phyloP scores from a whole-genome alignment of 345 rosid species.

The Syzygium oleosum region DNA sequence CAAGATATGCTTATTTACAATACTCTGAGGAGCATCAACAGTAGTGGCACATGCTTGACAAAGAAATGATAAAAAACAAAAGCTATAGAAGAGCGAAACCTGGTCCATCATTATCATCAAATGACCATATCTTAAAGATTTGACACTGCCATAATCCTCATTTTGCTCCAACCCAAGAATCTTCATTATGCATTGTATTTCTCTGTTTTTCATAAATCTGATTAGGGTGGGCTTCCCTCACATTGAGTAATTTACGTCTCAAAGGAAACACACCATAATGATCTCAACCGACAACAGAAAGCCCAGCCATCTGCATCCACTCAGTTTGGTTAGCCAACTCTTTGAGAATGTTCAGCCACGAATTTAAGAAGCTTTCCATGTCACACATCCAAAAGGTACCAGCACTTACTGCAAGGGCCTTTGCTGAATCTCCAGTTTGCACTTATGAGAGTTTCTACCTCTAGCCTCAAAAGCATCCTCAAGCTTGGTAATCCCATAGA shows the following conservation, averaged over 20 bases:
- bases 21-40: neutral
- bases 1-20: neutral
- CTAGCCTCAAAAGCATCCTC: conserved; percentile 95
- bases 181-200: conserved; percentile 76
- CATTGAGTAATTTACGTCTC: conserved; percentile 88
- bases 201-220: conserved; percentile 79
- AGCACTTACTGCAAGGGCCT: conserved; percentile 78
- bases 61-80: neutral
- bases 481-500: conserved; percentile 62
- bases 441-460: conserved; percentile 56
- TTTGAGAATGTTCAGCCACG: neutral
- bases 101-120: conserved; percentile 99
- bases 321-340: conserved; percentile 2
- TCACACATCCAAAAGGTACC: neutral
- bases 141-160: conserved; percentile 51
- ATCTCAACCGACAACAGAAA: conserved; percentile 51
- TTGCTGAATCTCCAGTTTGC: conserved; percentile 97
- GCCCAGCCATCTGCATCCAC: conserved; percentile 61
- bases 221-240: conserved; percentile 78
- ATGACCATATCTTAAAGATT: conserved; percentile 89
- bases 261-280: conserved; percentile 83
- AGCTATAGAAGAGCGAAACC: conserved; percentile 17
- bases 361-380: neutral
- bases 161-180: conserved; percentile 90
- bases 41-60: neutral